Percentiles rank a stretch among this genome's conserved stretches.
These are phyloP conservation scores for Leccinum huronense DNA, from an alignment of 1,284 basidiomycete species.

Conservation along the genomic window DNA sequence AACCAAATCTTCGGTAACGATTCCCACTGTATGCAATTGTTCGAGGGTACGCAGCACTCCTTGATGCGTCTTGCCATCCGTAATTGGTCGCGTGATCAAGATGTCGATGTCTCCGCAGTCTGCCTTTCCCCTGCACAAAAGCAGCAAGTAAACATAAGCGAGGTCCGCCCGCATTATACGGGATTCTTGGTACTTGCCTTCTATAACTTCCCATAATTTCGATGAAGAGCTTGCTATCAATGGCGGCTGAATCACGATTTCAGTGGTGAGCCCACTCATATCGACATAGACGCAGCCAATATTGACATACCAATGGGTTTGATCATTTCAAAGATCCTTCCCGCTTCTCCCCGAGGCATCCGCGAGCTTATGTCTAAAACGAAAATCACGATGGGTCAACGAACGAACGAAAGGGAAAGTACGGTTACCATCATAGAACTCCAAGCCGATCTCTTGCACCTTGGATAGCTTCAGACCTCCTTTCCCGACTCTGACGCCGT, in stretches of 20 bases:
- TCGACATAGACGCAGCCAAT: neutral
- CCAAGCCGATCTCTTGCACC: conserved; percentile 73
- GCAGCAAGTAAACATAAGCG: conserved; percentile 4
- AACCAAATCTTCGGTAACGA: conserved; percentile 80
- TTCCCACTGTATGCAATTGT: conserved; percentile 53
- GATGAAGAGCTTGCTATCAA: conserved; percentile 73
- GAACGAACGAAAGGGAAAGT: neutral
- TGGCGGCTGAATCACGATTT: conserved; percentile 47
- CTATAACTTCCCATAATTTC: conserved; percentile 91
- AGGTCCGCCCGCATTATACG: neutral
- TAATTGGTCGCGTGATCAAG: conserved; percentile 71
- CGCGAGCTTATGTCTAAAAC: conserved; percentile 65
- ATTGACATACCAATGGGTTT: conserved; percentile 56
- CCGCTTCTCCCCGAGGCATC: conserved; percentile 82
- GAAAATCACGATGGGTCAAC: neutral
- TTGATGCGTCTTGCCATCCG: conserved; percentile 74
- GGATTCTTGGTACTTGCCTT: conserved; percentile 45
- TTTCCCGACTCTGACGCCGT: conserved; percentile 64
- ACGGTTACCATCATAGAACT: conserved; percentile 69
- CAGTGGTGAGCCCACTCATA: neutral
- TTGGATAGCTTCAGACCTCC: conserved; percentile 59
- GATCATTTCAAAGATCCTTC: conserved; percentile 71
- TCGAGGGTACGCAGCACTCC: conserved; percentile 56
- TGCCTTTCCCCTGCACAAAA: conserved; percentile 57
- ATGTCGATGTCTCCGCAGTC: conserved; percentile 91